These are phyloP conservation scores for Dictyostelium purpureum DNA, from an alignment of 78 protist genomes.

Conservation along the genomic window DNA sequence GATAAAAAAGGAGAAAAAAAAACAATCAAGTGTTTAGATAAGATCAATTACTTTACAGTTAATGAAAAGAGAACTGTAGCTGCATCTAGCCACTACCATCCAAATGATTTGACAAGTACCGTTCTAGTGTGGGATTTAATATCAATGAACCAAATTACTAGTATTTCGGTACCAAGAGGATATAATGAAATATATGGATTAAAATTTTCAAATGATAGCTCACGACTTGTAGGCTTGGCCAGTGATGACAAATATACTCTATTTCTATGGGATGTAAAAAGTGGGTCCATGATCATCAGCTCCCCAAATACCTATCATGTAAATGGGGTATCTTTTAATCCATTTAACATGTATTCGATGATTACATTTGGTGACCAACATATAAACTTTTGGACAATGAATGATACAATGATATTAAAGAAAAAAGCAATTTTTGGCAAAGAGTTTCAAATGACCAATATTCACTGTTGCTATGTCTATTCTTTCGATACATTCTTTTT, in stretches of 20 bases:
- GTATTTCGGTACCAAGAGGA: neutral
- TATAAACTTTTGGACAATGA: conserved; percentile 11
- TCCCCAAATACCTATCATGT: neutral
- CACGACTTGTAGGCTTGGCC: neutral
- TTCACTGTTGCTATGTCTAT: neutral
- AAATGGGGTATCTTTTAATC: neutral
- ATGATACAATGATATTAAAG: conserved; percentile 2
- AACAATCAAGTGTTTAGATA: neutral
- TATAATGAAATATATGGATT: neutral
- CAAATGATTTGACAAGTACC: neutral
- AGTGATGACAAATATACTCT: conserved; percentile 12
- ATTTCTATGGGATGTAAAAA: conserved; percentile 5
- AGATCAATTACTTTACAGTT: neutral
- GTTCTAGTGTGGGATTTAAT: conserved; percentile 2
- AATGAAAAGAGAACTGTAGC: neutral
- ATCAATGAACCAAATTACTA: neutral
- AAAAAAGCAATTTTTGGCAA: neutral
- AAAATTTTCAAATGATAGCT: neutral
- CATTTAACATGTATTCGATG: neutral
- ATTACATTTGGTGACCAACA: neutral
- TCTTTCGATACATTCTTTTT: neutral
- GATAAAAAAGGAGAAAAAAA: neutral
- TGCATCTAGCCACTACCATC: neutral
- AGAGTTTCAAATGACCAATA: neutral
- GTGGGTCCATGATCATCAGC: neutral